These are phyloP conservation scores for Wilhelminamyces savonicus DNA, from an alignment of 805 yeast genomes.

Conservation along the genomic window DNA sequence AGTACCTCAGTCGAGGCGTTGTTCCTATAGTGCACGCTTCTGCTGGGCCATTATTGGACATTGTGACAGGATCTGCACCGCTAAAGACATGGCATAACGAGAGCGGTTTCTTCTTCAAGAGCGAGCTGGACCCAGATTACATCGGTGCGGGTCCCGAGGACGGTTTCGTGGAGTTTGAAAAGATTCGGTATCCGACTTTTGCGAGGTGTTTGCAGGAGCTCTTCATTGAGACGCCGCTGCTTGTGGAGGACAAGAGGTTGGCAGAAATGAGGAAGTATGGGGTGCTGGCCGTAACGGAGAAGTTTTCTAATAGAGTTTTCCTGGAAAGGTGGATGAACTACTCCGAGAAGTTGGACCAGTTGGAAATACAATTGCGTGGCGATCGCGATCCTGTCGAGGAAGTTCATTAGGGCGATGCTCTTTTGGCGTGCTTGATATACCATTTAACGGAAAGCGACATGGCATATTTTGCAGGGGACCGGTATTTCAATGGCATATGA, in stretches of 20 bases:
- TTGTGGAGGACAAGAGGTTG: conserved; percentile 25
- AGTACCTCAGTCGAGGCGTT: conserved; percentile 78
- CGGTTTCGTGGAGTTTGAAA: conserved; percentile 3
- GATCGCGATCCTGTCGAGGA: too few relatives aligned
- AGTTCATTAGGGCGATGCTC: too few relatives aligned
- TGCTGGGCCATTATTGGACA: conserved; percentile 91
- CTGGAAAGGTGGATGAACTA: conserved; percentile 44
- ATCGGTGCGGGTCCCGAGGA: conserved; percentile 6
- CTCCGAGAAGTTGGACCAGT: too few relatives aligned
- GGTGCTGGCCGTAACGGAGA: conserved; percentile 34
- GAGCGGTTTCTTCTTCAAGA: conserved; percentile 78
- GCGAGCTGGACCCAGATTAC: conserved; percentile 68
- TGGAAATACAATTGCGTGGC: too few relatives aligned
- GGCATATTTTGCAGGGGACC: too few relatives aligned
- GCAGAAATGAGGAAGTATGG: conserved; percentile 41
- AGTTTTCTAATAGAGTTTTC: conserved; percentile 61
- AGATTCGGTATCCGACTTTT: conserved; percentile 31
- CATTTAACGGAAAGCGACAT: too few relatives aligned
- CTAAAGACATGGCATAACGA: conserved; percentile 29
- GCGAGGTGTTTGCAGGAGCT: conserved; percentile 42
- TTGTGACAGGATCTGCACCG: conserved; percentile 37
- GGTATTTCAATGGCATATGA: too few relatives aligned
- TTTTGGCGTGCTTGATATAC: too few relatives aligned
- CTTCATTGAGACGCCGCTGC: conserved; percentile 25
- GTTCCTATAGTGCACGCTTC: conserved; percentile 90